Base-by-base conservation (phyloP, 2,329 filamentous ascomycete genomes). In the Fusarium penzigii region DNA sequence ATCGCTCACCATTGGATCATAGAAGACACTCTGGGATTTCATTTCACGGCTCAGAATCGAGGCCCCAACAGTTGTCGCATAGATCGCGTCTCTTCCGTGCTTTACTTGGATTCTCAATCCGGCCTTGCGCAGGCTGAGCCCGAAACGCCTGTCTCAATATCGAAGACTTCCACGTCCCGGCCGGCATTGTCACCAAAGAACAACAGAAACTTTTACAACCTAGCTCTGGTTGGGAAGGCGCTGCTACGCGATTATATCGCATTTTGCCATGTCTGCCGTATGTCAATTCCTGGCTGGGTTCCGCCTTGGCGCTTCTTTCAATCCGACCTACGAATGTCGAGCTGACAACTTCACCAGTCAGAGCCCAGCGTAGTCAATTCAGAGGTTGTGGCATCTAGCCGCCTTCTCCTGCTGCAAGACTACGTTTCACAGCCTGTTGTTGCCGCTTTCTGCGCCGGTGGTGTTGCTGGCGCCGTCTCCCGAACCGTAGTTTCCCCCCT, bases 401-500 rank as follows among this genome's bases (percentile, higher is more conserved):
- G 62, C 29, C 46, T 64, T 17, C 46, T 67, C 29, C 73, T 75
- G 29, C 58, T 81, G 47, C 74, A 71, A 43, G 75, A 80, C 46
- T 73, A 78, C 53, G 50, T 97, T 57, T 88, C 92, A 10, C 89
- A 96, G 58, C 92, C 93, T 5, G 87, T 97, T 39, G 76, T 92
- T 34, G 93, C 94, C 40, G 92, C 94, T 34, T 99, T 99, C 68
- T 88, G 95, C 66, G 94, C 91, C 29, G 94, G 94, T 56, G 94
- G 94, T 61, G 86, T 97, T 17, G 94, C 94, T 14, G 94, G 94
- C 52, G 94, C 94, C 41, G 93, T 99, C n/a, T 97, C 94, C 32
- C 85, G 94, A 68, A 99, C 94, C 20, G 93, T 97, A 44, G 94
- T 99, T 5, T 97, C 93, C 14, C 94, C 94, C 4, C 84, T 99